phyloP scores from a whole-genome alignment of 306 rosid genomes.

The Phaseolus lunatus region DNA sequence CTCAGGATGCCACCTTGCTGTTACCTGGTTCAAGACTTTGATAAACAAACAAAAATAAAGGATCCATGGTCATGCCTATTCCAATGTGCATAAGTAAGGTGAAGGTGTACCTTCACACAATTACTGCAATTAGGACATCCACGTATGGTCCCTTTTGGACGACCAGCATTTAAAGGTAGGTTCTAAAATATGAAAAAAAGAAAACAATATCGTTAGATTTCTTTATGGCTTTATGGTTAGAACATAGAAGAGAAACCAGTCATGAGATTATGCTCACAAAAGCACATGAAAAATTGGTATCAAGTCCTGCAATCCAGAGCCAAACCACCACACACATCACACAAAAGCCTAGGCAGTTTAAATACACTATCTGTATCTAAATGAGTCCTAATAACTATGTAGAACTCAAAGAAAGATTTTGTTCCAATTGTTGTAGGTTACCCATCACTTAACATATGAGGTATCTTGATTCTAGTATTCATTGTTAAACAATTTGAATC shows the following conservation, averaged over 20 bases:
- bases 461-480: background rate
- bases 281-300: slow-evolving; percentile 11
- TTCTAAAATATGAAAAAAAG: slow-evolving; percentile 52
- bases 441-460: slow-evolving; percentile 20
- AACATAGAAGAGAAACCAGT: slow-evolving; percentile 36
- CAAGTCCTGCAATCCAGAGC: slow-evolving; percentile 10
- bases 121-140: slow-evolving; percentile 74
- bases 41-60: slow-evolving; percentile 39
- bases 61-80: slow-evolving; percentile 24
- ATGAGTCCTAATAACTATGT: slow-evolving; percentile 24
- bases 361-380: slow-evolving; percentile 4
- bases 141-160: slow-evolving; percentile 64
- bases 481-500: background rate
- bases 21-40: slow-evolving; percentile 65
- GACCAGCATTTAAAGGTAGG: slow-evolving; percentile 49
- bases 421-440: slow-evolving; percentile 25
- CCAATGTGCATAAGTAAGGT: slow-evolving; percentile 36
- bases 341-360: slow-evolving; percentile 10
- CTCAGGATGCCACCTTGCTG: slow-evolving; percentile 81
- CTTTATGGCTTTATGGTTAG: slow-evolving; percentile 2
- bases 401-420: slow-evolving; percentile 7
- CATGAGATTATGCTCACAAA: slow-evolving; percentile 20
- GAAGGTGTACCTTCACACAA: slow-evolving; percentile 65
- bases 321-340: slow-evolving; percentile 13
- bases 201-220: slow-evolving; percentile 15